A percentile compares a stretch with the other conserved stretches of the same genome.
Evolutionary conservation across 306 rosid species (phyloP).

Genomic region (Dryas octopetala): DNA sequence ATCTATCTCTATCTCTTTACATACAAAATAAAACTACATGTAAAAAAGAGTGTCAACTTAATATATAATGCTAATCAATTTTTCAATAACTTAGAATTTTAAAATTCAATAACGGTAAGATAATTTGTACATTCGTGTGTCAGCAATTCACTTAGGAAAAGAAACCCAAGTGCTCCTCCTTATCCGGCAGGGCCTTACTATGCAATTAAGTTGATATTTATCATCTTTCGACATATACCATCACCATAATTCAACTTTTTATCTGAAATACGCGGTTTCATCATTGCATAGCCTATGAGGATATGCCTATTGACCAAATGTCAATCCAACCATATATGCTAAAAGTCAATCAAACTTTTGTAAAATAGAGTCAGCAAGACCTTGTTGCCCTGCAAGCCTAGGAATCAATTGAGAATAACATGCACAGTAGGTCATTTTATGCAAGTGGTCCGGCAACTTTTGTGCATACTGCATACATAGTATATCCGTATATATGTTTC

Average conservation of each 20-base stretch:
- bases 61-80: too few relatives aligned
- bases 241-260: background rate
- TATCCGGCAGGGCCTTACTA: constrained; percentile 4
- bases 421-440: background rate
- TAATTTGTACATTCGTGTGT: too few relatives aligned
- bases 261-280: background rate
- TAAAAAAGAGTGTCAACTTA: too few relatives aligned
- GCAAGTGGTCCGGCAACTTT: background rate
- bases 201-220: too few relatives aligned
- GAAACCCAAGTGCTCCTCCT: constrained; percentile 10
- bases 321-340: background rate
- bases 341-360: background rate
- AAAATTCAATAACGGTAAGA: too few relatives aligned
- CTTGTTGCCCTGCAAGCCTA: background rate
- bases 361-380: background rate
- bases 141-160: background rate
- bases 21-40: background rate
- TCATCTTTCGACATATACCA: background rate
- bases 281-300: background rate
- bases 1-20: background rate
- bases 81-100: too few relatives aligned
- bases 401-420: background rate
- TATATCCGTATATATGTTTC: background rate
- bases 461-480: background rate
- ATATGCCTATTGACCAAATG: background rate